Conservation (phyloP, 2,329 filamentous ascomycete species). For the Paecilomyces dactylethromorphus region DNA sequence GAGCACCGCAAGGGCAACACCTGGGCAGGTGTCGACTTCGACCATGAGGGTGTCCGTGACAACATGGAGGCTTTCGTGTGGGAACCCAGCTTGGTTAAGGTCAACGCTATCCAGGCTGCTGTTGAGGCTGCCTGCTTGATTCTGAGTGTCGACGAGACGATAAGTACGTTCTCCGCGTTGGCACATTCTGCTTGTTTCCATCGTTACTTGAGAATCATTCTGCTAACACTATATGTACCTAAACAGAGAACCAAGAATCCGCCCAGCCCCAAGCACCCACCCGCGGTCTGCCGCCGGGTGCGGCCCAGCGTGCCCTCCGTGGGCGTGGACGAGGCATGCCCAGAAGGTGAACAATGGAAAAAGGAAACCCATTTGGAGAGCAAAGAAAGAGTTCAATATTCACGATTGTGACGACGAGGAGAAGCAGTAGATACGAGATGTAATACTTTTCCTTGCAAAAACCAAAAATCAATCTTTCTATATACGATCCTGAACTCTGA, state of each 20-base stretch:
- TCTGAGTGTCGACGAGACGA: constrained; percentile 94
- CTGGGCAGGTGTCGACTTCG: constrained; percentile 96
- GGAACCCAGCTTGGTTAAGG: constrained; percentile 93
- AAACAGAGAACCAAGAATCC: constrained; percentile 82
- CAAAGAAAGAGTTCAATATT: neutral
- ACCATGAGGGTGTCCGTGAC: constrained; percentile 83
- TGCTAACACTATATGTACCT: neutral
- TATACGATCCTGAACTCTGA: neutral
- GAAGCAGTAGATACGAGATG: neutral
- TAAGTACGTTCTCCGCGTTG: constrained; percentile 51
- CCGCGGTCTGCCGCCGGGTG: constrained; percentile 67
- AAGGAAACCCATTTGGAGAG: neutral
- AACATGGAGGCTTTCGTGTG: constrained; percentile 96
- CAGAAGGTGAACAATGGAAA: constrained; percentile 51
- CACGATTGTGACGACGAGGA: neutral
- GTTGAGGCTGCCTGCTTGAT: constrained; percentile 95
- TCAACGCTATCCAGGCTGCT: constrained; percentile 93
- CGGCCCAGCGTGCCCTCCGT: constrained; percentile 79
- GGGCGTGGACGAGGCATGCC: constrained; percentile 89
- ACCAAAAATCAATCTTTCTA: neutral
- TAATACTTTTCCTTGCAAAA: neutral
- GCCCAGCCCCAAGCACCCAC: constrained; percentile 73
- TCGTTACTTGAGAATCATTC: neutral
- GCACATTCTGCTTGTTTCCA: neutral
- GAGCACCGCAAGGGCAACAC: constrained; percentile 89